Base-by-base conservation (phyloP, 1,284 basidiomycete species). In the Ustilago crameri region DNA sequence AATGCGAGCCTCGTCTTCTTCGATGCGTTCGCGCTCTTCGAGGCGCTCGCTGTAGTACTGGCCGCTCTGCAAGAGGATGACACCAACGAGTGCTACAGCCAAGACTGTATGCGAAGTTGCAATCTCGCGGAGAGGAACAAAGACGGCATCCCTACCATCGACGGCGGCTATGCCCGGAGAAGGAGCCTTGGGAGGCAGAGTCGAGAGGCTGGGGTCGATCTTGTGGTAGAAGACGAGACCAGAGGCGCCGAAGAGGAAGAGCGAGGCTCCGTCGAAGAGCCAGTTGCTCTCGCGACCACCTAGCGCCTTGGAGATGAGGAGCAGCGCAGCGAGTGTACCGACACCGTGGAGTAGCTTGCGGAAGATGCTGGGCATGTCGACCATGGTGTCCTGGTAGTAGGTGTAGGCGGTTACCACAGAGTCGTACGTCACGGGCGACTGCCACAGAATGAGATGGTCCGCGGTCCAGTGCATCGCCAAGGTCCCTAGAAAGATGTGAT, bases 1-100 rank as follows among this genome's bases (percentile, higher is more conserved):
- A 15, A 80, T 56, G 35, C 81, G 75, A 1, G 79, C 80, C 41
- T 83, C 81, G 41, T 76, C 69, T 37, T 82, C 80, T 41, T 83
- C 81, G 50, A 78, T 76, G 32, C 80, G 54, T 47, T 83, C 81
- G 35, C 80, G 69, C 55, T 80, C 80, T 44, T 81, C 79, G 24
- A 82, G 66, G 43, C 81, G 61, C 56, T 82, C 78, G 44, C 74
- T 76, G 63, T 82, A 83, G 73, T 81, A 83, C 45, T 83, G 81
- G n/a, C 76, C 81, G 43, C 74, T 72, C 51, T 83, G 81, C 27
- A 83, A 62, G 1, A 82, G 60, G 24, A 83, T 63, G 45, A 82
- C 73, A 45, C 81, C 81, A 23, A 82, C 59, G 15, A 83, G 54
- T 7, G 81, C 81, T 23, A 79, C 76, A 17, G 80, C 79, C 35